Evolutionary conservation across 352 stramenopile species (phyloP).

Genomic region (Elongisporangium undulatum): DNA sequence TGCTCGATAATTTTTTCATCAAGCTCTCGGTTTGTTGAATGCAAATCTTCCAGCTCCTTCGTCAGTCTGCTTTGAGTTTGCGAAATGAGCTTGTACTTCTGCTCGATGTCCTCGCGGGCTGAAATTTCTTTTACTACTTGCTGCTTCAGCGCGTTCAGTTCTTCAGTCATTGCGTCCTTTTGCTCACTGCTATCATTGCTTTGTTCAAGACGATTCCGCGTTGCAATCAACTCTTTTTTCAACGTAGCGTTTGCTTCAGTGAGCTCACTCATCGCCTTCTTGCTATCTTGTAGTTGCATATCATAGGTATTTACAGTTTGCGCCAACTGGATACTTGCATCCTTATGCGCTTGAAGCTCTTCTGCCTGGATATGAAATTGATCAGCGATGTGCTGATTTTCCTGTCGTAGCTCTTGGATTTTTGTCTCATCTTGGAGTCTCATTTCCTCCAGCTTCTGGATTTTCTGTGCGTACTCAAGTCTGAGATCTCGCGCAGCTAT

Average conservation of each 20-base stretch:
- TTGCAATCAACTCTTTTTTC: slow-evolving; percentile 25
- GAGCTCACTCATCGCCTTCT: slow-evolving; percentile 3
- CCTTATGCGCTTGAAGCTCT: slow-evolving; percentile 12
- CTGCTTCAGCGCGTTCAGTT: slow-evolving; percentile 1
- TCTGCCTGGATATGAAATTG: slow-evolving; percentile 20
- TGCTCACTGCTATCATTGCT: slow-evolving; percentile 1
- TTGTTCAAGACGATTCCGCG: slow-evolving; percentile 11
- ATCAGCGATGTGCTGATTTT: slow-evolving; percentile 7
- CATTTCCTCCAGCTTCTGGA: slow-evolving; percentile 27
- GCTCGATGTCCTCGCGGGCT: background rate
- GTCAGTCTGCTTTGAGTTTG: background rate
- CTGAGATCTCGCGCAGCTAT: background rate
- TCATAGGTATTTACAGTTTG: background rate
- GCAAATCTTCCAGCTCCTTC: slow-evolving; percentile 27
- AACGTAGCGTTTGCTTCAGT: slow-evolving; percentile 19
- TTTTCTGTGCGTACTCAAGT: slow-evolving; percentile 8
- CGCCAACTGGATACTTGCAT: slow-evolving; percentile 7
- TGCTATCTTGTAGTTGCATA: background rate
- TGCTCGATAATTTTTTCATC: slow-evolving; percentile 26
- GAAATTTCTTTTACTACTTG: slow-evolving; percentile 9
- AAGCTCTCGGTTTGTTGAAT: slow-evolving; percentile 19
- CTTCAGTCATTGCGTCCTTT: slow-evolving; percentile 10
- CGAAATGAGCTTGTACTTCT: slow-evolving; percentile 9
- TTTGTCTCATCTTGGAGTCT: slow-evolving; percentile 21
- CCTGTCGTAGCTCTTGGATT: slow-evolving; percentile 10